A percentile compares a stretch with the other conserved stretches of the same genome.
Conservation (phyloP, 768 basidiomycete species). For the Suillus bovinus region DNA sequence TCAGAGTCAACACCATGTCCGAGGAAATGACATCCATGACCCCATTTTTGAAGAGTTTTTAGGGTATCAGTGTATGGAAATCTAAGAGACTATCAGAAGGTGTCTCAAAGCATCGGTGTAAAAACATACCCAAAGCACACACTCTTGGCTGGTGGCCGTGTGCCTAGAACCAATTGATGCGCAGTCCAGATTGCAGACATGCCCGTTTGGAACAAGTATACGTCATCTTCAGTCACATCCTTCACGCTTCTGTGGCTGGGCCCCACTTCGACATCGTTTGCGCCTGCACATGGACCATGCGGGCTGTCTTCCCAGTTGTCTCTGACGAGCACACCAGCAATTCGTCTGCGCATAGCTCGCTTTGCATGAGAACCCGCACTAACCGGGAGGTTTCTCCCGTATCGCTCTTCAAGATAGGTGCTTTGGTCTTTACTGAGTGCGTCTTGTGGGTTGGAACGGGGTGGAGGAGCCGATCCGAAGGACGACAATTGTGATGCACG, state of each 20-base stretch:
- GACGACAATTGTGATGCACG: conserved; percentile 15
- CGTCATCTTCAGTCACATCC: conserved; percentile 80
- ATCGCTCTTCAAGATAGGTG: conserved; percentile 90
- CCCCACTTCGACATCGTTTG: conserved; percentile 48
- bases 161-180: conserved; percentile 63
- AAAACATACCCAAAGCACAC: conserved; percentile 86
- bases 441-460: conserved; percentile 36
- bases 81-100: conserved; percentile 39
- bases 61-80: conserved; percentile 96
- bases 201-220: conserved; percentile 83
- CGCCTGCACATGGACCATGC: conserved; percentile 42
- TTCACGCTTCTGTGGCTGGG: conserved; percentile 69
- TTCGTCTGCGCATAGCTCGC: conserved; percentile 79
- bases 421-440: conserved; percentile 60
- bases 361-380: conserved; percentile 79
- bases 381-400: conserved; percentile 85
- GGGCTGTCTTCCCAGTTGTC: conserved; percentile 44
- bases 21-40: conserved; percentile 88
- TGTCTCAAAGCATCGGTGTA: neutral
- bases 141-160: conserved; percentile 68
- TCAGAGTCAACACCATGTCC: conserved; percentile 78
- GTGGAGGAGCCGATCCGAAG: conserved; percentile 11
- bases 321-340: conserved; percentile 80
- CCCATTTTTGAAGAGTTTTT: conserved; percentile 95
- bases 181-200: conserved; percentile 96